phyloP scores from a whole-genome alignment of 371 early-diverging fungal genomes.

The Rhizopus stolonifer region DNA sequence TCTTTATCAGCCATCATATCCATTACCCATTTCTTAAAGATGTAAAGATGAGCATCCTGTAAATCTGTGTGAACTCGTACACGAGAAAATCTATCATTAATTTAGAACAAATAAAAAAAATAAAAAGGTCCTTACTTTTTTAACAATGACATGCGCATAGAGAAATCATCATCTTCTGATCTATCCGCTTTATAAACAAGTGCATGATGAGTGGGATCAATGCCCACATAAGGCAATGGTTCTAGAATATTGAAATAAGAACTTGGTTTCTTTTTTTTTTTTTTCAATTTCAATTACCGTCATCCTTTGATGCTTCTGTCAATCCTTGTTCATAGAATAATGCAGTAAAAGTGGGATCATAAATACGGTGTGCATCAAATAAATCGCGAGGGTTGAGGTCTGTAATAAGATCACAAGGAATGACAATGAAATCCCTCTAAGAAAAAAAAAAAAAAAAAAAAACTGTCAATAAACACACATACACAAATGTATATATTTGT shows the following conservation, averaged over 20 bases:
- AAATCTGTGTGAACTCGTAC: slow-evolving; percentile 72
- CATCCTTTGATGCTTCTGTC: slow-evolving; percentile 56
- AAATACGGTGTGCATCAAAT: slow-evolving; percentile 77
- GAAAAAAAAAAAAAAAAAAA: background rate
- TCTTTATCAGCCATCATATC: slow-evolving; percentile 73
- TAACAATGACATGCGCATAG: slow-evolving; percentile 73
- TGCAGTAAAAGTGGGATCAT: slow-evolving; percentile 75
- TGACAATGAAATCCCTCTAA: slow-evolving; percentile 86
- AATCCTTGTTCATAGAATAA: slow-evolving; percentile 75
- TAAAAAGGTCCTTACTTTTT: slow-evolving; percentile 61
- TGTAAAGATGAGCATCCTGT: slow-evolving; percentile 88
- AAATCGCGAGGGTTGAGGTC: slow-evolving; percentile 80
- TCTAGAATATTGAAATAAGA: slow-evolving; percentile 31
- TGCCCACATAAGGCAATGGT: slow-evolving; percentile 71
- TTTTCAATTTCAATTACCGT: slow-evolving; percentile 32
- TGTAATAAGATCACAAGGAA: slow-evolving; percentile 87
- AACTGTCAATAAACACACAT: too few relatives aligned
- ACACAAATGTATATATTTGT: too few relatives aligned
- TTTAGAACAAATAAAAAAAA: too few relatives aligned
- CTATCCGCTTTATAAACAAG: slow-evolving; percentile 65
- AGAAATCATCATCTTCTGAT: slow-evolving; percentile 68
- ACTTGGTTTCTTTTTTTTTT: too few relatives aligned
- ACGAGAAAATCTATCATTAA: slow-evolving; percentile 79
- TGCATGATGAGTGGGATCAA: slow-evolving; percentile 73
- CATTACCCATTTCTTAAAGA: slow-evolving; percentile 88